Percentiles rank a stretch among this genome's conserved stretches.
Evolutionary conservation across 106 monocot species (phyloP).

Genomic region (Posidonia australis): DNA sequence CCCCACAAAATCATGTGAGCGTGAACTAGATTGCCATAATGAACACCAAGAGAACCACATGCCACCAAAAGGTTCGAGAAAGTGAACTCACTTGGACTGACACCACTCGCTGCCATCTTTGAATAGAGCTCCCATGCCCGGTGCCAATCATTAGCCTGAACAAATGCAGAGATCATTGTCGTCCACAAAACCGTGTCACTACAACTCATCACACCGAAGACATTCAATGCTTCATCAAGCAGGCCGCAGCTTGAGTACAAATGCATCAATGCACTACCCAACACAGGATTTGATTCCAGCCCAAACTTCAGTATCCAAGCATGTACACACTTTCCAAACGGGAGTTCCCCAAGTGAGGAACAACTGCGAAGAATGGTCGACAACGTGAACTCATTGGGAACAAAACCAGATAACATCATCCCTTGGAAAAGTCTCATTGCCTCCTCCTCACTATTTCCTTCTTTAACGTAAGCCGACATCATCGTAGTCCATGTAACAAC

Average conservation of each 20-base stretch:
- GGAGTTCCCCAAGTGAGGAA: conserved; percentile 9
- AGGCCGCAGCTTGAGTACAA: conserved; percentile 34
- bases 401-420: conserved; percentile 20
- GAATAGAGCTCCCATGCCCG: conserved; percentile 29
- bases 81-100: conserved; percentile 59
- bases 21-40: conserved; percentile 34
- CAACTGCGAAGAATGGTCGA: conserved; percentile 40
- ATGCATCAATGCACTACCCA: conserved; percentile 34
- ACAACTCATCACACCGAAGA: conserved; percentile 24
- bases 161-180: conserved; percentile 47
- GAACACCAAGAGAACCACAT: conserved; percentile 21
- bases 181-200: conserved; percentile 63
- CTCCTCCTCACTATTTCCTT: conserved; percentile 10
- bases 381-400: conserved; percentile 61
- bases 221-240: conserved; percentile 17
- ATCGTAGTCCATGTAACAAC: conserved; percentile 58
- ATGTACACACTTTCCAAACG: conserved; percentile 27
- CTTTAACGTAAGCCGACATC: conserved; percentile 36
- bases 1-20: conserved; percentile 50
- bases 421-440: conserved; percentile 30
- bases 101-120: conserved; percentile 26
- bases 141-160: conserved; percentile 32
- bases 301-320: conserved; percentile 34
- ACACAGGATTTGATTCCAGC: conserved; percentile 17
- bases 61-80: conserved; percentile 46